Base-by-base conservation (phyloP, 202 grass and related monocot genomes). In the Hordeum pubiflorum region DNA sequence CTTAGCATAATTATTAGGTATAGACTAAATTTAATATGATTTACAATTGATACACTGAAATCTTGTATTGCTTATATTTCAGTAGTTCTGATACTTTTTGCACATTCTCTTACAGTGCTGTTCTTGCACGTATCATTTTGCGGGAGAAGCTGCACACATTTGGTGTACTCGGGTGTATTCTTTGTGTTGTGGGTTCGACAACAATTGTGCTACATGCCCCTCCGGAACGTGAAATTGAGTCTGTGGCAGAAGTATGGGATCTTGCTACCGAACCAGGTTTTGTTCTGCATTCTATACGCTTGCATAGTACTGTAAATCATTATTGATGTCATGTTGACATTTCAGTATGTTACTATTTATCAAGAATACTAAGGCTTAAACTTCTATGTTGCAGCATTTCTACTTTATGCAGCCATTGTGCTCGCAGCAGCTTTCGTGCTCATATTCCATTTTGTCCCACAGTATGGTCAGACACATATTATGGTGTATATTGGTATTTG, bases 401-500 rank as follows among this genome's bases (percentile, higher is more conserved):
- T 98, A 58, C 68, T 86, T 31, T 98, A 95, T 93, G 92, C 95
- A 39, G 85, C 73, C 26, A 36, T 86, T 60, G 90, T 98, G 32
- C 84, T 94, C 75, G 88, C 77, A 62, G 92, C 95, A 84, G 90
- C 86, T 81, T 98, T 98, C 23, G 71, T 93, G 66, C 91, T 98
- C 79, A 86, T 98, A 89, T 88, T 91, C 80, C 79, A 78, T 85
- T 93, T 91, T 84, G 84, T 92, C 55, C 95, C 95, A 73, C 90
- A 88, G 74, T 98, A 98, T 91, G 95, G 95, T 18, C 92, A 98
- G 74, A 93, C 95, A 57, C 90, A 98, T 83, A 95, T 95, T 70
- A 95, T 98, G 92, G 95, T 98, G 75, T 98, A 98, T 74, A 95
- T 98, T 77, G 92, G 92, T 56, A 77, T 98, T 56, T 98, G 95